Percentiles rank a stretch among this genome's conserved stretches.
These are phyloP conservation scores for Perkinsus olseni DNA, from an alignment of 169 alveolate species.

Conservation along the genomic window DNA sequence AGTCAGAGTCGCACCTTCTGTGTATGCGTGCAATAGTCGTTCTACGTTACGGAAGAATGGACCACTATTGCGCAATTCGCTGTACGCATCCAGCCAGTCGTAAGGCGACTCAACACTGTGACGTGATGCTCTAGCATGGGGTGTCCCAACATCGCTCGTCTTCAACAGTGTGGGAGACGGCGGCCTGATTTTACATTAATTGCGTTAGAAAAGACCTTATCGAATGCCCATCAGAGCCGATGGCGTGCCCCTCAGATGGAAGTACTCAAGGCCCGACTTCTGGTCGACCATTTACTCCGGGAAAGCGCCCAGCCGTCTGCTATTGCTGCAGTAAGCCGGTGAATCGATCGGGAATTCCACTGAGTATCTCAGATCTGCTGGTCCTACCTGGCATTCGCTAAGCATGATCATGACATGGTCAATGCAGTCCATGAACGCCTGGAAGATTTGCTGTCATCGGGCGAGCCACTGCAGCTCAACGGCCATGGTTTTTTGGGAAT, in stretches of 20 bases:
- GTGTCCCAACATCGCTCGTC: no score
- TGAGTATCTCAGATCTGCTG: not conserved
- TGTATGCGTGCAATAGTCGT: no score
- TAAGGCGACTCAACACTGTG: no score
- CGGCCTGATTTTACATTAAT: not conserved
- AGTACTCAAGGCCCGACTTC: not conserved
- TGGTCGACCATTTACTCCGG: not conserved
- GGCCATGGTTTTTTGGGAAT: not conserved
- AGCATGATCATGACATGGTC: not conserved
- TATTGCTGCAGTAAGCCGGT: not conserved
- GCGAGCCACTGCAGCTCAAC: not conserved
- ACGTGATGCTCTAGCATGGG: no score
- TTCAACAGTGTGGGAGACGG: no score
- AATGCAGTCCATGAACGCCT: not conserved
- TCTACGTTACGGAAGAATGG: no score
- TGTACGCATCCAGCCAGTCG: no score
- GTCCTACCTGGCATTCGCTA: not conserved
- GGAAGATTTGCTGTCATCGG: not conserved
- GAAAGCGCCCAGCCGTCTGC: not conserved
- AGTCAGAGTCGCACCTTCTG: no score
- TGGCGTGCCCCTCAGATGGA: not conserved
- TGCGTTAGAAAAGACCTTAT: not conserved
- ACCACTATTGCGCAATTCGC: no score
- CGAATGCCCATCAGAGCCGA: not conserved
- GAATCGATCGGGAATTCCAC: no score